phyloP scores from a whole-genome alignment of 2,329 filamentous ascomycete species.

The Colletotrichum truncatum region DNA sequence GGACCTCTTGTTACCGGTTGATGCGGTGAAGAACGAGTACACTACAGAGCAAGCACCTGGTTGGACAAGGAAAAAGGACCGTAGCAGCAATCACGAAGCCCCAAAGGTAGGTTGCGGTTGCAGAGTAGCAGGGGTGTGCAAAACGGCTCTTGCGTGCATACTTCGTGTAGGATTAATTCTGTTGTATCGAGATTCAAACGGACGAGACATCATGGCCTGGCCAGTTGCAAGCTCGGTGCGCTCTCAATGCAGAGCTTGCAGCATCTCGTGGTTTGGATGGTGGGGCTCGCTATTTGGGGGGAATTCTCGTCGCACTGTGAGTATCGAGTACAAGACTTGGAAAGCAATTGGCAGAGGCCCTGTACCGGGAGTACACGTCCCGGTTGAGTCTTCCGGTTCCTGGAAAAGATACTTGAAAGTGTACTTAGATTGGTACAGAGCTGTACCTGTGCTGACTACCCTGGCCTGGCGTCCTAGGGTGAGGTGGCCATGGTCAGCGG shows the following conservation, averaged over 20 bases:
- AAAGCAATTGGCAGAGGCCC: not conserved
- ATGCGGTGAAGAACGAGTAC: slow-evolving; percentile 24
- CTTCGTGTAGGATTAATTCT: slow-evolving; percentile 6
- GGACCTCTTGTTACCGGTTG: slow-evolving; percentile 16
- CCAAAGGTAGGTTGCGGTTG: slow-evolving; percentile 14
- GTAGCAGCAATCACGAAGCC: slow-evolving; percentile 6
- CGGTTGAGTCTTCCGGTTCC: slow-evolving; percentile 27
- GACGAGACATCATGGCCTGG: slow-evolving; percentile 21
- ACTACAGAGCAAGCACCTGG: not conserved
- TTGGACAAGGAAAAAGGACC: not conserved
- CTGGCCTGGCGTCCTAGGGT: slow-evolving; percentile 17
- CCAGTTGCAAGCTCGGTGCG: slow-evolving; percentile 21
- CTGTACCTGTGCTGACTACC: not conserved
- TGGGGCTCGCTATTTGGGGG: slow-evolving; percentile 14
- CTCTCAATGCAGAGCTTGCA: slow-evolving; percentile 26
- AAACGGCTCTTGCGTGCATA: slow-evolving; percentile 15
- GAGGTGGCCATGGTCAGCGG: slow-evolving; percentile 26
- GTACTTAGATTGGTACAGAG: slow-evolving; percentile 11
- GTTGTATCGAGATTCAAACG: slow-evolving; percentile 29
- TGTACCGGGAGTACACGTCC: slow-evolving; percentile 12
- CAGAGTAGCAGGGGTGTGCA: slow-evolving; percentile 16
- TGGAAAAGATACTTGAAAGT: slow-evolving; percentile 21
- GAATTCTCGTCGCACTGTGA: slow-evolving; percentile 17
- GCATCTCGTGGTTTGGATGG: slow-evolving; percentile 24
- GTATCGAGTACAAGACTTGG: not conserved